phyloP scores from a whole-genome alignment of 768 basidiomycete species.

The Nidularia pulvinata region DNA sequence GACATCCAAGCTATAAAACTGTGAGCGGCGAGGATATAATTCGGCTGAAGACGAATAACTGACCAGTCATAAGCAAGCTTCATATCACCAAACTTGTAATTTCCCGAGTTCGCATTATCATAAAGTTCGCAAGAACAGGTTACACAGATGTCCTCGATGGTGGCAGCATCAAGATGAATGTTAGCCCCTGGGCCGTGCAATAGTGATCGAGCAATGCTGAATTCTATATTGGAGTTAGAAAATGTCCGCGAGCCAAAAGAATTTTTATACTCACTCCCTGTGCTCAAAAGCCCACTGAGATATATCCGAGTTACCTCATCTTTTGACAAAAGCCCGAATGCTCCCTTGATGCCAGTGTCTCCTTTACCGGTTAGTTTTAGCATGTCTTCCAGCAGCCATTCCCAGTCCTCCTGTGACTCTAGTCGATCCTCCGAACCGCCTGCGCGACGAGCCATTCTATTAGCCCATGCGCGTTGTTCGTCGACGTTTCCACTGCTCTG shows the following conservation, averaged over 20 bases:
- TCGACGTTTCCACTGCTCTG: constrained; percentile 63
- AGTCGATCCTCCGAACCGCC: constrained; percentile 55
- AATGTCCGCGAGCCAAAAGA: constrained; percentile 1
- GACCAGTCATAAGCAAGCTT: constrained; percentile 97
- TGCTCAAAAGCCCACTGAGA: constrained; percentile 82
- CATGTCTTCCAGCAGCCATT: constrained; percentile 90
- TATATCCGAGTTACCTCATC: constrained; percentile 84
- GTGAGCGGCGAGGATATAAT: constrained; percentile 1
- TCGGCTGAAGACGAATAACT: constrained; percentile 4
- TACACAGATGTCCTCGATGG: constrained; percentile 80
- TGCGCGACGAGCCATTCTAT: constrained; percentile 76
- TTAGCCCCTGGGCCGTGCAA: too few species aligned
- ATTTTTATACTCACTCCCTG: constrained; percentile 72
- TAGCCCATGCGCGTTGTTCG: constrained; percentile 86
- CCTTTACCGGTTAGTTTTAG: constrained; percentile 68
- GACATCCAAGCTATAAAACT: constrained; percentile 65
- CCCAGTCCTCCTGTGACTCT: constrained; percentile 76
- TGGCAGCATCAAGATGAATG: constrained; percentile 42
- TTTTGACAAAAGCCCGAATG: constrained; percentile 74
- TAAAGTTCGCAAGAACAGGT: constrained; percentile 87
- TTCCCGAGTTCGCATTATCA: constrained; percentile 91
- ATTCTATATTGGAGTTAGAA: constrained; percentile 5
- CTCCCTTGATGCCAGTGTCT: constrained; percentile 65
- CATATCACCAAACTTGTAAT: constrained; percentile 94
- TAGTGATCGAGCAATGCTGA: too few species aligned